Conservation (phyloP, 495 filamentous ascomycete species). For the Xeromyces bisporus region DNA sequence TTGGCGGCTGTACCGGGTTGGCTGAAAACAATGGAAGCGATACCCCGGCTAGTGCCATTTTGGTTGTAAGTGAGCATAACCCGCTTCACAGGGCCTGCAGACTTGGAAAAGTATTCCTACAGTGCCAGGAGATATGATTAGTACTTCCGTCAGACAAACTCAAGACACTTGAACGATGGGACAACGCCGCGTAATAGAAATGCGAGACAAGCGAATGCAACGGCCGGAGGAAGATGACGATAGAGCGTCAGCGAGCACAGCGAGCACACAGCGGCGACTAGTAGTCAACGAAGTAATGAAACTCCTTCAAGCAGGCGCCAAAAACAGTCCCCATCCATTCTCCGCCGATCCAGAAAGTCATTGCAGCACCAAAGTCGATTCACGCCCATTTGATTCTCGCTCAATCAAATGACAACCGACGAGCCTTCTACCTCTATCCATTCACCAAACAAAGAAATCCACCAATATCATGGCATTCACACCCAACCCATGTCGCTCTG, state of each 20-base stretch:
- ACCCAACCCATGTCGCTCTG: too few relatives aligned
- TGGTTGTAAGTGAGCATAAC: conserved; percentile 83
- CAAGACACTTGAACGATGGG: conserved; percentile 7
- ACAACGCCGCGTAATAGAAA: conserved; percentile 11
- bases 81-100: conserved; percentile 76
- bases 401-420: too few relatives aligned
- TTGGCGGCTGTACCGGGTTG: conserved; percentile 62
- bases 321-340: too few relatives aligned
- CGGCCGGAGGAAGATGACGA: conserved; percentile 13
- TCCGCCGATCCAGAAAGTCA: too few relatives aligned
- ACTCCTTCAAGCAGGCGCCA: too few relatives aligned
- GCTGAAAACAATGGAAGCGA: conserved; percentile 64
- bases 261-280: conserved; percentile 52
- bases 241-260: conserved; percentile 59
- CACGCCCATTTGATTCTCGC: too few relatives aligned
- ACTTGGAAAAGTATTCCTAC: conserved; percentile 92
- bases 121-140: conserved; percentile 22
- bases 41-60: conserved; percentile 76
- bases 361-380: too few relatives aligned
- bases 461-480: too few relatives aligned
- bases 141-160: conserved; percentile 19
- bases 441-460: too few relatives aligned
- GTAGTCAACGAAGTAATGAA: conserved; percentile 15
- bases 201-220: conserved; percentile 13
- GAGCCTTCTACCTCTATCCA: too few relatives aligned